Percentiles rank a stretch among this genome's conserved stretches.
Evolutionary conservation across 2,329 filamentous ascomycete species (phyloP).

Genomic region (Thelonectria blattea): DNA sequence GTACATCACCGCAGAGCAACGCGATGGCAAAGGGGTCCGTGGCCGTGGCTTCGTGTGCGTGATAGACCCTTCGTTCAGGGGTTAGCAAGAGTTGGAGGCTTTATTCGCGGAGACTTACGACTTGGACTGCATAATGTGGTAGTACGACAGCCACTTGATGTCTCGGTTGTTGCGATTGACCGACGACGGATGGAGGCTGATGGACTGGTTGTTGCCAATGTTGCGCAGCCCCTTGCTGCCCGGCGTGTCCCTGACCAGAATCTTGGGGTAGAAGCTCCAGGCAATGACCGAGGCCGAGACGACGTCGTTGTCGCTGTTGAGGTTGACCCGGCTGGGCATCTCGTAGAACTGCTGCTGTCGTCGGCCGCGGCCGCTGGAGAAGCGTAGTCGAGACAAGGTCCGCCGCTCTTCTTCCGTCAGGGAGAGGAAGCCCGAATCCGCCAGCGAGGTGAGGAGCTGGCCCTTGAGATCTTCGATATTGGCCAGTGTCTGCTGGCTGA

Average conservation of each 20-base stretch:
- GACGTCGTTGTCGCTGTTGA: constrained; percentile 79
- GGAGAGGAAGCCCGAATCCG: constrained; percentile 82
- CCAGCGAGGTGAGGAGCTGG: constrained; percentile 83
- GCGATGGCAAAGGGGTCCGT: constrained; percentile 83
- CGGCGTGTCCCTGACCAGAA: constrained; percentile 77
- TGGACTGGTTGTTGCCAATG: constrained; percentile 88
- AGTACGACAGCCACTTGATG: constrained; percentile 88
- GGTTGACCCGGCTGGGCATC: constrained; percentile 76
- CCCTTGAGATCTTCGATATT: constrained; percentile 97
- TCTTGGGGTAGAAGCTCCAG: constrained; percentile 95
- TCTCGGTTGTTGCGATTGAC: constrained; percentile 78
- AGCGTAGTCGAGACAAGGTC: constrained; percentile 71
- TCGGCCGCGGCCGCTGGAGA: constrained; percentile 55
- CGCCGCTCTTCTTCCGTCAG: constrained; percentile 76
- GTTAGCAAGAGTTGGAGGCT: constrained; percentile 16
- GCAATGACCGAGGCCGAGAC: constrained; percentile 83
- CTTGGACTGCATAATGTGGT: constrained; percentile 95
- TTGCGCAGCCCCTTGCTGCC: constrained; percentile 83
- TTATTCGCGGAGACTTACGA: constrained; percentile 56
- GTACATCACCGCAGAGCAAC: constrained; percentile 85
- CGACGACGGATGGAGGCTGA: constrained; percentile 85
- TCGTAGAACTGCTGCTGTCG: constrained; percentile 78
- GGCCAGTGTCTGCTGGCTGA: constrained; percentile 83
- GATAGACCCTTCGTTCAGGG: constrained; percentile 68
- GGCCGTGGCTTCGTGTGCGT: constrained; percentile 86